Base-by-base conservation (phyloP, 768 basidiomycete species). In the Naganishia vaughanmartiniae region DNA sequence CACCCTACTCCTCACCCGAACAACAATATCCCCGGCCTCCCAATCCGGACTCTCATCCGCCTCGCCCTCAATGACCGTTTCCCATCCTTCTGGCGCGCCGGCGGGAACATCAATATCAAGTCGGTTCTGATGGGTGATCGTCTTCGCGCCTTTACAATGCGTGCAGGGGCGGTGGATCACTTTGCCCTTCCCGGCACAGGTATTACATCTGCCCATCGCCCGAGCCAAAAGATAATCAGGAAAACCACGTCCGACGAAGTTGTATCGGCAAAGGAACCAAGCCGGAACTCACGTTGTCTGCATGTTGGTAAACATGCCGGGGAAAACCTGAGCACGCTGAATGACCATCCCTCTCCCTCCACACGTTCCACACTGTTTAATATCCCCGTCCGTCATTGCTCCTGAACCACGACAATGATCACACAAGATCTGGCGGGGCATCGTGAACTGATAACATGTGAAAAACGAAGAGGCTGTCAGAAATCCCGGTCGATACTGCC, bases 371-470 rank as follows among this genome's bases (percentile, higher is more conserved):
- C 96, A 99, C n/a, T 87, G 85, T 76, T 92, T 90, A 57, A 96
- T 90, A 77, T 96, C 91, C 9, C 86, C 81, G 70, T 92, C 91
- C 0, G 92, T 90, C 1, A 92, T 90, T 0, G 96, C 96, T 28
- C 96, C 96, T 0, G 92, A 88, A 28, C 96, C 96, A 77, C 93
- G 89, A 83, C 96, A 99, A 79, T 96, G 91, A 81, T 97, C 93
- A 77, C 96, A 99, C 21, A 99, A 88, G 42, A 95, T 87, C 66
- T 88, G 87, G 79, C 95, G 94, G 80, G 89, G 90, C 79, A 97
- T 85, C 84, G 90, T 89, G 82, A 99, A 95, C 93, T 98, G 74
- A 9, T 98, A 74, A 9, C 46, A 15, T 33, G 33, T 12, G 54
- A 48, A 31, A 34, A 30, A 39, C 46, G 26, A 65, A 42, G 28